Evolutionary conservation across 139 green algal genomes (phyloP).

Genomic region (Protoeuglena noctilucae): DNA sequence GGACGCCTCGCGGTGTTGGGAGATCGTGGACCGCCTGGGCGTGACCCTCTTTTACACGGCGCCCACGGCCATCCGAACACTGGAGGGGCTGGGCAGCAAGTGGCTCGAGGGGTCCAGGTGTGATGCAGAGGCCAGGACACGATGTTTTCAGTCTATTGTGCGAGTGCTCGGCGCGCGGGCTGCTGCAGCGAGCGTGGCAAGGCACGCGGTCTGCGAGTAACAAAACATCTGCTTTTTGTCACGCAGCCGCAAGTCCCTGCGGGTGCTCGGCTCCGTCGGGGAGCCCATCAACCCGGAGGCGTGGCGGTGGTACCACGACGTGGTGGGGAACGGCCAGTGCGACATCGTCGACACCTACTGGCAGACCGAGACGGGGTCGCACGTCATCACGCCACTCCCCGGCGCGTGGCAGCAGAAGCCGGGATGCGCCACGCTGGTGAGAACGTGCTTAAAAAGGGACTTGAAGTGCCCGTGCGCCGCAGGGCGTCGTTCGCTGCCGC

Average conservation of each 20-base stretch:
- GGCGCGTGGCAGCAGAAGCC: constrained; percentile 61
- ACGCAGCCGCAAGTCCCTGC: constrained; percentile 34
- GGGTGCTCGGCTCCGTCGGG: constrained; percentile 82
- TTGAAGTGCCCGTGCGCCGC: no score
- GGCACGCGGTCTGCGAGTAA: no score
- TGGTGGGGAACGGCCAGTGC: constrained; percentile 39
- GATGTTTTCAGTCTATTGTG: no score
- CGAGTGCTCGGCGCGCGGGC: no score
- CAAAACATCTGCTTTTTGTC: no score
- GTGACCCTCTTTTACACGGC: constrained; percentile 88
- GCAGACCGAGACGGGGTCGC: constrained; percentile 85
- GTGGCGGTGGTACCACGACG: constrained; percentile 81
- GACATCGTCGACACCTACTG: constrained; percentile 93
- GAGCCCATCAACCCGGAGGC: constrained; percentile 97
- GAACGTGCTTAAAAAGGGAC: no score
- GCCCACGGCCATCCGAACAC: constrained; percentile 74
- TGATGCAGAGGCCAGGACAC: no score
- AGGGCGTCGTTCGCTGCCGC: no score
- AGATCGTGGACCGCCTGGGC: constrained; percentile 72
- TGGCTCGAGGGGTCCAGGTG: no score
- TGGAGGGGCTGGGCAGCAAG: constrained; percentile 53
- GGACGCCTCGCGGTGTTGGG: constrained; percentile 74
- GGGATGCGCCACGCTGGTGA: constrained; percentile 64
- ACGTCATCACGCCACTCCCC: constrained; percentile 80
- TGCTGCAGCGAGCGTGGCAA: no score